Evolutionary conservation across 148 eudicot species (phyloP).

Genomic region (Amaranthus hypochondriacus): DNA sequence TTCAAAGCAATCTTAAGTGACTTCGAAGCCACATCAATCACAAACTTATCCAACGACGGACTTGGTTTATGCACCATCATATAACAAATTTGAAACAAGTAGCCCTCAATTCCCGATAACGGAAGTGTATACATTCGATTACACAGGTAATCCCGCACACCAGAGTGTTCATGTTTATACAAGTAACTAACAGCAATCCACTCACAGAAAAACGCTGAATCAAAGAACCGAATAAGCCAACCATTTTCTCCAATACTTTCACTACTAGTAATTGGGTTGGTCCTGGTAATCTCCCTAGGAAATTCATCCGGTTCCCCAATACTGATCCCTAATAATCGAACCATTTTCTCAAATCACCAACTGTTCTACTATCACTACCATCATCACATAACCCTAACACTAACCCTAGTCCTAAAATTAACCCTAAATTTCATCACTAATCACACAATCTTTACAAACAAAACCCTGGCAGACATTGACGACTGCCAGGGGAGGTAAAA

Average conservation of each 20-base stretch:
- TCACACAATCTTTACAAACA: constrained; percentile 4
- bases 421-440: constrained; percentile 18
- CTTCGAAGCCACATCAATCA: constrained; percentile 75
- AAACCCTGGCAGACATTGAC: constrained; percentile 20
- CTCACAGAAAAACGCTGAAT: constrained; percentile 93
- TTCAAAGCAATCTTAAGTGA: constrained; percentile 80
- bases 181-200: constrained; percentile 99
- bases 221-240: constrained; percentile 95
- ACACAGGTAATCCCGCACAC: constrained; percentile 88
- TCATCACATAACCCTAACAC: constrained; percentile 28
- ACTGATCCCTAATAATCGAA: constrained; percentile 65
- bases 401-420: too few relatives aligned
- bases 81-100: constrained; percentile 90
- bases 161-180: constrained; percentile 90
- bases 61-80: constrained; percentile 97
- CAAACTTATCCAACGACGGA: constrained; percentile 90
- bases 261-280: constrained; percentile 49
- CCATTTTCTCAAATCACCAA: constrained; percentile 39
- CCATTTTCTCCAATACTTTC: constrained; percentile 83
- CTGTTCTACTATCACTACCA: constrained; percentile 27
- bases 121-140: constrained; percentile 95
- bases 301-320: constrained; percentile 63
- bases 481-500: constrained; percentile 21
- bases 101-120: constrained; percentile 82
- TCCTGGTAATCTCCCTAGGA: constrained; percentile 85